Base-by-base conservation (phyloP, 768 basidiomycete species). In the Lactarius sanguifluus region DNA sequence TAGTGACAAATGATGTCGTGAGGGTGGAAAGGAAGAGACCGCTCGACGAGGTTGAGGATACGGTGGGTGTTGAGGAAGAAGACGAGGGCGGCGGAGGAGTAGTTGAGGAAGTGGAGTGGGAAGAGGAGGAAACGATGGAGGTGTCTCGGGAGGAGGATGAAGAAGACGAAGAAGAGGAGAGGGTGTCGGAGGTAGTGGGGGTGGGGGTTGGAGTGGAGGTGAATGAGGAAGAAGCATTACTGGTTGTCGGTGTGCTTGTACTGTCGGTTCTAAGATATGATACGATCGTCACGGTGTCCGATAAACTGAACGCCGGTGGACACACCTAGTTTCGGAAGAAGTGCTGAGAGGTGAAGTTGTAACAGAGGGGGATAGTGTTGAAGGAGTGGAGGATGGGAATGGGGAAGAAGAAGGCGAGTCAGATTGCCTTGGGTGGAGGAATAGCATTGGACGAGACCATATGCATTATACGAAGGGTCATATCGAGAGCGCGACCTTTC, bases 1-100 rank as follows among this genome's bases (percentile, higher is more conserved):
- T 20, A 20, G 57, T 61, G 10, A 66, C 65, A 34, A 64, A 59
- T 18, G 68, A 41, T 6, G 70, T 50, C 2, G 64, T 64, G 59
- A 59, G 50, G 18, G 68, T 71, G 5, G 62, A 56, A 45, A 70
- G n/a, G 12, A 36, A 25, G 18, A 61, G 30, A 2, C 59, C 62
- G 56, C 65, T 69, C 3, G 64, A 23, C 23, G 18, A 20, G 0
- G 58, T 40, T 1, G 38, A 40, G 8, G 59, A 4, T 54, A 54
- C 6, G 1, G 61, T 8, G 5, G 47, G 40, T 8, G 52, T 47
- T 15, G 50, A 36, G 10, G 68, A 12, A 1, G 59, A 36, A 1
- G 28, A 10, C 3, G 43, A 41, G 10, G 61, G 57, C 36, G 52
- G 8, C 4, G 45, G 28, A 0, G 52, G 1, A 3, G 28, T 20